Conservation (phyloP, 495 filamentous ascomycete genomes). For the Hypoxylon lenormandii region DNA sequence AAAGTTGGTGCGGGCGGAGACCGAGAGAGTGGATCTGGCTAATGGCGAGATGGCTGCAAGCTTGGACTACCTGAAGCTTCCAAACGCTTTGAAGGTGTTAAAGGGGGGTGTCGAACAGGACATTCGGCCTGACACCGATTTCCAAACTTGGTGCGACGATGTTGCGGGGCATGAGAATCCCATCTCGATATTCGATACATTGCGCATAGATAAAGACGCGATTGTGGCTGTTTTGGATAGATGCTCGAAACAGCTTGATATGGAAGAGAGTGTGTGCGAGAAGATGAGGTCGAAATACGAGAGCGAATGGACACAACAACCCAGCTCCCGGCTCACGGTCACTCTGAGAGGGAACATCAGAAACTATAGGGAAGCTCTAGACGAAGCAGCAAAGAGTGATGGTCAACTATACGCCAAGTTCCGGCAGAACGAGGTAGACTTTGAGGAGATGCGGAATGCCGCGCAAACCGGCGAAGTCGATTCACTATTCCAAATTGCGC, state of each 20-base stretch:
- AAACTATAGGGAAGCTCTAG: slow-evolving; percentile 86
- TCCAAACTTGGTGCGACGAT: slow-evolving; percentile 91
- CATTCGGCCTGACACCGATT: slow-evolving; percentile 87
- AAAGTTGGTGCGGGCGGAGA: slow-evolving; percentile 91
- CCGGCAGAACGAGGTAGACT: slow-evolving; percentile 83
- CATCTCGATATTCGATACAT: slow-evolving; percentile 75
- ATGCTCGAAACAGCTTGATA: slow-evolving; percentile 86
- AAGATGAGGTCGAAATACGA: slow-evolving; percentile 99
- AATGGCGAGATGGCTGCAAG: slow-evolving; percentile 96
- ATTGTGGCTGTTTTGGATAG: slow-evolving; percentile 77
- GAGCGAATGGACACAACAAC: slow-evolving; percentile 95
- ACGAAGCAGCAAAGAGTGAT: slow-evolving; percentile 89
- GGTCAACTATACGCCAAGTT: slow-evolving; percentile 84
- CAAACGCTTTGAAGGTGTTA: slow-evolving; percentile 86
- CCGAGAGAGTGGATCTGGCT: slow-evolving; percentile 87
- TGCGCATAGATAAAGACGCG: slow-evolving; percentile 79
- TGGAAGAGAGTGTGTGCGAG: slow-evolving; percentile 97
- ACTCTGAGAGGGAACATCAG: slow-evolving; percentile 87
- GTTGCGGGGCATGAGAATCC: slow-evolving; percentile 84
- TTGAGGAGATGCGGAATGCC: slow-evolving; percentile 94
- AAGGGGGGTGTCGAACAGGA: slow-evolving; percentile 95
- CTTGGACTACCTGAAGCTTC: slow-evolving; percentile 91
- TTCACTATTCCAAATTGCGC: slow-evolving; percentile 84
- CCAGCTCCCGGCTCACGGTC: slow-evolving; percentile 85
- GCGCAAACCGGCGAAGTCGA: slow-evolving; percentile 90